phyloP scores from a whole-genome alignment of 2,329 filamentous ascomycete genomes.

The Emmonsiellopsis sp. region DNA sequence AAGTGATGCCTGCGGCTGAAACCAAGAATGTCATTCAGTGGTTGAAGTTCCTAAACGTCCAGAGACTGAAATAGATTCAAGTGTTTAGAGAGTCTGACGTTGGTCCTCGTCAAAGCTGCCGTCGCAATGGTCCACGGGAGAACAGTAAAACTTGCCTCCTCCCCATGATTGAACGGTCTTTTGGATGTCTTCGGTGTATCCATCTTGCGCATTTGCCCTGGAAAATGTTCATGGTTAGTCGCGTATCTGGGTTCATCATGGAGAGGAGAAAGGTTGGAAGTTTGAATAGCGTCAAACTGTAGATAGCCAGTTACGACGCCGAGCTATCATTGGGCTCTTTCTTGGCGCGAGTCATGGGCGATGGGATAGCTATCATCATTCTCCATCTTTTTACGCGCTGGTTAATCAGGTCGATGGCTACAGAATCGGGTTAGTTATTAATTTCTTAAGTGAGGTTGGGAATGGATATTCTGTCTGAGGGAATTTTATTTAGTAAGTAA shows the following conservation, averaged over 20 bases:
- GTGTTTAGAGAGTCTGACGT: background rate
- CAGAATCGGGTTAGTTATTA: no score
- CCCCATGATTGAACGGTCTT: background rate
- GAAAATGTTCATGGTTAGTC: background rate
- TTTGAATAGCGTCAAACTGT: no score
- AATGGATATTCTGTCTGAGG: no score
- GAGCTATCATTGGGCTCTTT: no score
- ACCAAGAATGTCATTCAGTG: background rate
- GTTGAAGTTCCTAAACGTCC: background rate
- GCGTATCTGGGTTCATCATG: no score
- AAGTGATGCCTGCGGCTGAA: background rate
- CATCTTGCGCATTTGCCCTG: background rate
- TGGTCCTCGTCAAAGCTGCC: background rate
- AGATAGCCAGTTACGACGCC: no score
- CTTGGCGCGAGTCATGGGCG: no score
- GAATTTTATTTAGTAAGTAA: no score
- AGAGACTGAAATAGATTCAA: background rate
- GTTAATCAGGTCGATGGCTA: no score
- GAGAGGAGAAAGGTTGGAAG: no score
- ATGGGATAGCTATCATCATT: no score
- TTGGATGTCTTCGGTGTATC: background rate
- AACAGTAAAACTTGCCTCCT: background rate
- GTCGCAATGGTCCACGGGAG: background rate
- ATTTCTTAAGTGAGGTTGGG: rapidly evolving
- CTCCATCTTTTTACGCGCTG: no score